phyloP scores from a whole-genome alignment of 2,329 filamentous ascomycete genomes.

The Aureobasidium sp. region DNA sequence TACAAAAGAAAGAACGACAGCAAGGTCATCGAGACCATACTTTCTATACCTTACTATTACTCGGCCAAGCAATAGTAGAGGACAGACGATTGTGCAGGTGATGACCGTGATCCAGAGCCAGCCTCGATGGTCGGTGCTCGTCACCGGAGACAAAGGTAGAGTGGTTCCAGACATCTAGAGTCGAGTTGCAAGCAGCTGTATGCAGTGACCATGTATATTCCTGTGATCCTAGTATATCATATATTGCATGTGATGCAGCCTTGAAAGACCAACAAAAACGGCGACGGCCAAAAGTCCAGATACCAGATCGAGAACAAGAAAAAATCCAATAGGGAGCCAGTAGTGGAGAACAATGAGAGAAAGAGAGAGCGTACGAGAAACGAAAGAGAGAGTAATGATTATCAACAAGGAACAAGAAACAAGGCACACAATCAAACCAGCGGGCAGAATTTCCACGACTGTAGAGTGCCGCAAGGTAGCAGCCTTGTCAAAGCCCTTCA shows the following conservation, averaged over 20 bases:
- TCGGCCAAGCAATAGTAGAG: not conserved
- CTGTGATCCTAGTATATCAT: not conserved
- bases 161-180: not conserved
- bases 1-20: slow-evolving; percentile 2
- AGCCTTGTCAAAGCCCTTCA: not conserved
- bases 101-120: slow-evolving; percentile 6
- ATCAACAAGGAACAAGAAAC: not conserved
- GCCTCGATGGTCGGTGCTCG: not conserved
- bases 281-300: not conserved
- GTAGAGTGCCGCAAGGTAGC: too few species aligned
- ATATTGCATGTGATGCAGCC: not conserved
- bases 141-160: not conserved
- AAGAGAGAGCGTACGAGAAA: not conserved
- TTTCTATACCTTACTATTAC: not conserved
- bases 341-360: too few species aligned
- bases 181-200: not conserved
- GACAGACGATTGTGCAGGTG: not conserved
- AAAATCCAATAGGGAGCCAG: not conserved
- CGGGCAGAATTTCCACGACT: not conserved
- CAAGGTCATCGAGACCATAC: slow-evolving; percentile 4
- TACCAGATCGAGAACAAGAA: not conserved
- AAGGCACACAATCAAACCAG: not conserved
- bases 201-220: not conserved
- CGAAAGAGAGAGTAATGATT: not conserved
- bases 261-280: not conserved